phyloP scores from a whole-genome alignment of 192 early-diverging fungal genomes.

The Backusella mclennaniae region DNA sequence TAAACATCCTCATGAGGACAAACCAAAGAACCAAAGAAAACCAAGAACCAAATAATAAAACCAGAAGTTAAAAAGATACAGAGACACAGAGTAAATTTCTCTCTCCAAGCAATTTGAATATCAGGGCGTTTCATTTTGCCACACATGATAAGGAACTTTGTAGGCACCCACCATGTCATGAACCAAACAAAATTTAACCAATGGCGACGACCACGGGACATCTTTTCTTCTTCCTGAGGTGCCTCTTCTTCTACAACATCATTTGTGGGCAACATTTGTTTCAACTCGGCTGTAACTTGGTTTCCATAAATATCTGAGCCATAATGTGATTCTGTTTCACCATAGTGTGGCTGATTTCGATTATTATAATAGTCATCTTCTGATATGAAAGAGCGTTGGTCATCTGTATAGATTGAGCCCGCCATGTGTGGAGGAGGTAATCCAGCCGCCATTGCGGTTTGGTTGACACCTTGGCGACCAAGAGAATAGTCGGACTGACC shows the following conservation, averaged over 20 bases:
- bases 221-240: slow-evolving; percentile 49
- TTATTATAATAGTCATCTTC: slow-evolving; percentile 35
- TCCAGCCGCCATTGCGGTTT: slow-evolving; percentile 15
- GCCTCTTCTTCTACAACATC: slow-evolving; percentile 22
- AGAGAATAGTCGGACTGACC: slow-evolving; percentile 1
- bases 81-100: slow-evolving; percentile 91
- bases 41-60: slow-evolving; percentile 85
- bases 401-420: slow-evolving; percentile 36
- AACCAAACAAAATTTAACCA: slow-evolving; percentile 86
- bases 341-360: slow-evolving; percentile 5
- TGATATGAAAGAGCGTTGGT: slow-evolving; percentile 37
- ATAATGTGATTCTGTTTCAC: slow-evolving; percentile 31
- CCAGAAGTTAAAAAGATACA: slow-evolving; percentile 78
- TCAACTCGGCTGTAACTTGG: slow-evolving; percentile 7
- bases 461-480: slow-evolving; percentile 2
- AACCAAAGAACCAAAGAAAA: slow-evolving; percentile 67
- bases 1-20: slow-evolving; percentile 77
- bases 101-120: slow-evolving; percentile 93
- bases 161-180: slow-evolving; percentile 86
- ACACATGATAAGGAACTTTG: slow-evolving; percentile 57
- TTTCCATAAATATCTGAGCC: slow-evolving; percentile 29
- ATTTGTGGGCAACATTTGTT: slow-evolving; percentile 18
- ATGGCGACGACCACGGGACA: slow-evolving; percentile 60
- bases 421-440: slow-evolving; percentile 10
- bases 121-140: slow-evolving; percentile 79